These are phyloP conservation scores for Coleophoma eucalyptorum DNA, from an alignment of 2,329 filamentous ascomycete species.

Conservation along the genomic window DNA sequence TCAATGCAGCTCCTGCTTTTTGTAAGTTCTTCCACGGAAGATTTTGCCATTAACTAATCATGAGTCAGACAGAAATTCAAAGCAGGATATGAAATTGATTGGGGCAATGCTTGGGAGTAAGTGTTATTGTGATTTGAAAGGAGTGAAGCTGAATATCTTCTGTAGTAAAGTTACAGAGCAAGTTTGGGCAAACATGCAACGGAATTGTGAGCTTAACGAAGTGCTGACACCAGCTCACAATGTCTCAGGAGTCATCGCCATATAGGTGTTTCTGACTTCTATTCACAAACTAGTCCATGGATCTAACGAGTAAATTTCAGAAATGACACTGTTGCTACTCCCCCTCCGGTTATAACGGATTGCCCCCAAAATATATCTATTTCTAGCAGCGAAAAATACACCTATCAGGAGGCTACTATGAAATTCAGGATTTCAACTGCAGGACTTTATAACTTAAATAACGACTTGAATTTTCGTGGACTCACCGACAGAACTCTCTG, in stretches of 20 bases:
- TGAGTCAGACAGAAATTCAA: not conserved
- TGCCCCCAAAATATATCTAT: not conserved
- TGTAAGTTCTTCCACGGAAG: not conserved
- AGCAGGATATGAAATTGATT: not conserved
- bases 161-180: not conserved
- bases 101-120: not conserved
- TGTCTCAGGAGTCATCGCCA: not conserved
- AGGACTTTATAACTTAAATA: not conserved
- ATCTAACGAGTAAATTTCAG: too few relatives aligned
- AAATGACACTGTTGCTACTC: not conserved
- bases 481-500: not conserved
- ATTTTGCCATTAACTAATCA: not conserved
- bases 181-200: not conserved
- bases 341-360: not conserved
- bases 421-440: not conserved
- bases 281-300: too few relatives aligned
- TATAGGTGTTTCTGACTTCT: not conserved
- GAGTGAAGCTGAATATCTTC: not conserved
- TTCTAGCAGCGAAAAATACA: not conserved
- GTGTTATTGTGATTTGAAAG: not conserved
- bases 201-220: not conserved
- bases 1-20: conserved; percentile 4
- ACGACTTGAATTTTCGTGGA: not conserved
- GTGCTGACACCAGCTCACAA: not conserved
- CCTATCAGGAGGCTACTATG: not conserved